Evolutionary conservation across 768 basidiomycete genomes (phyloP), one percentile per base, ranked within the genome.

Genomic region (Boletus sensibilis): DNA sequence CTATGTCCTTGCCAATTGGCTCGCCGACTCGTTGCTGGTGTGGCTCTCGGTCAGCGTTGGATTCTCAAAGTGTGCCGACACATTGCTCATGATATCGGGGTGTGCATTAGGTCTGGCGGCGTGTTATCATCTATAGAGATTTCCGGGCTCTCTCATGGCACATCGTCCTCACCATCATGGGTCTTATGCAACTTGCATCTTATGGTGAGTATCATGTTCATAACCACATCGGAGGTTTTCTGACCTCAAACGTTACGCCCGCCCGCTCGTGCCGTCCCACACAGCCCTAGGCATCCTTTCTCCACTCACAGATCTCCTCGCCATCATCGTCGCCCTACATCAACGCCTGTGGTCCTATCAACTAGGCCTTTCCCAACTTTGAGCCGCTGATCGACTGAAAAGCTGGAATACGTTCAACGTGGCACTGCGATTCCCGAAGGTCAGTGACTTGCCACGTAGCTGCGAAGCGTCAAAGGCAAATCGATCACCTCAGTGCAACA

Each of bases 1-100:
- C n/a, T 73, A 61, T 42, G 56, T 73, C 13, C 55, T 73, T 31
- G 59, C 61, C 9, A 68, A 69, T 33, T 72, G 70, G 68, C 54
- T 72, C 23, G 40, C 62, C 4, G 61, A 70, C 45, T 59, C 62
- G 11, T 47, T 72, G 27, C 52, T 72, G 58, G 69, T 70, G 46
- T 39, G 57, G 5, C 7, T 25, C 27, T 44, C 6, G 0, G 10
- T 46, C 12, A 1, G 39, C 27, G 0, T 16, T 23, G 37, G 14
- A 14, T 25, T 25, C 25, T n/a, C 33, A n/a, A 13, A 45, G 25
- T 18, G n/a, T 21, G 52, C 25, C 37, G 34, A 48, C 14, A 7
- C 18, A 21, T 16, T 49, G 14, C 33, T 39, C 14, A 7, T 25
- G 3, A 52, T 9, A 31, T 11, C 23, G 27, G 1, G n/a, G 10